Percentiles rank a stretch among this genome's conserved stretches.
Conservation (phyloP, 73 alveolate species). For the Paramecium sexaurelia region DNA sequence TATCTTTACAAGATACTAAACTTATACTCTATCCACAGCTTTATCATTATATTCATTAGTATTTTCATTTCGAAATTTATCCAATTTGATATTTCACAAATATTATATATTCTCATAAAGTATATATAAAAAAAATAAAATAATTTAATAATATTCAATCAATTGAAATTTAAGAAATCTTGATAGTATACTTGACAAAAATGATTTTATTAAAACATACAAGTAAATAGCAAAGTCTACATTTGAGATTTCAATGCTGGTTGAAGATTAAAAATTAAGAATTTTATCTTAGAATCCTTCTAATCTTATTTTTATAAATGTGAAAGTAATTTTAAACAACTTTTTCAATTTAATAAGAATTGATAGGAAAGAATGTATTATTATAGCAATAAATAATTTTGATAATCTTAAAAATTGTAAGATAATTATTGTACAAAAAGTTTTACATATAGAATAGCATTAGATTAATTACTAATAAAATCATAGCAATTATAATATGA, state of each 20-base stretch:
- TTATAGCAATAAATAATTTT: not conserved
- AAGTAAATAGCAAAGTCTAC: constrained; percentile 9
- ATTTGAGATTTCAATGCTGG: not conserved
- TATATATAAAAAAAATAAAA: too few species aligned
- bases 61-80: constrained; percentile 54
- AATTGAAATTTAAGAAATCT: not conserved
- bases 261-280: too few species aligned
- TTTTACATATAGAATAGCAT: not conserved
- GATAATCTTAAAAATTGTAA: not conserved
- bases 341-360: not conserved
- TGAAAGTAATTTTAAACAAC: not conserved
- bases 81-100: constrained; percentile 56
- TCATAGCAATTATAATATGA: not conserved
- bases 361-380: not conserved
- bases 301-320: not conserved
- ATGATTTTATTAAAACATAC: not conserved
- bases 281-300: not conserved
- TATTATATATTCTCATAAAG: too few species aligned
- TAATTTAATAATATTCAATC: too few species aligned
- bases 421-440: not conserved
- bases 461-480: not conserved
- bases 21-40: constrained; percentile 39
- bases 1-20: too few species aligned
- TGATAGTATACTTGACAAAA: not conserved
- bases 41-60: constrained; percentile 55